Evolutionary conservation across 2,329 filamentous ascomycete species (phyloP).

Genomic region (Myriosclerotinia curreyana): DNA sequence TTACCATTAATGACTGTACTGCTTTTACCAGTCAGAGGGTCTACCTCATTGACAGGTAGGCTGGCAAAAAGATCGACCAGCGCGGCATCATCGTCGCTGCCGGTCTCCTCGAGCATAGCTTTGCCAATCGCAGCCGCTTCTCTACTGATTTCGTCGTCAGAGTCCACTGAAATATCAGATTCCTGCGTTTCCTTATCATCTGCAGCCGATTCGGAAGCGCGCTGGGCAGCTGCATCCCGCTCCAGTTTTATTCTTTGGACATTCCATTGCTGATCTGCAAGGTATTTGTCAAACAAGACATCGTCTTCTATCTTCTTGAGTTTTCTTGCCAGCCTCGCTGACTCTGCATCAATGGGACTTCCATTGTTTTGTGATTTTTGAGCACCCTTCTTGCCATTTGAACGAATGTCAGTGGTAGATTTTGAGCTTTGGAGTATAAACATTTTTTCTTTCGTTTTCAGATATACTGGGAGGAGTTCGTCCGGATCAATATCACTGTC

Average conservation of each 20-base stretch:
- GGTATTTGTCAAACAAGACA: conserved; percentile 66
- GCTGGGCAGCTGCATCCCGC: conserved; percentile 55
- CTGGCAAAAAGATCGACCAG: conserved; percentile 57
- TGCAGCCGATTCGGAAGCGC: conserved; percentile 35
- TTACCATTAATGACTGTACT: conserved; percentile 53
- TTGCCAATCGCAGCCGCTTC: conserved; percentile 59
- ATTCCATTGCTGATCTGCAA: conserved; percentile 66
- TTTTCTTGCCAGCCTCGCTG: conserved; percentile 68
- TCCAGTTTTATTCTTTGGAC: conserved; percentile 57
- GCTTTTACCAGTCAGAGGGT: conserved; percentile 56
- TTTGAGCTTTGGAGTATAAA: conserved; percentile 57
- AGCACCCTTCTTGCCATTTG: conserved; percentile 22
- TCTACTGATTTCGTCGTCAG: conserved; percentile 47
- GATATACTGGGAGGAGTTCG: conserved; percentile 69
- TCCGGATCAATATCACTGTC: conserved; percentile 74
- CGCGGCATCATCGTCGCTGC: conserved; percentile 52
- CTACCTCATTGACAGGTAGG: conserved; percentile 59
- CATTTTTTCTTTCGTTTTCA: conserved; percentile 69
- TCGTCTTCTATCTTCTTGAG: conserved; percentile 75
- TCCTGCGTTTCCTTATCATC: conserved; percentile 33
- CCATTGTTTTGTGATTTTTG: conserved; percentile 25
- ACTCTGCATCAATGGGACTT: conserved; percentile 40
- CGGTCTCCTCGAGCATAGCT: conserved; percentile 55
- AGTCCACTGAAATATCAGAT: conserved; percentile 41
- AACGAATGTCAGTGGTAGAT: conserved; percentile 42